These are phyloP conservation scores for Trichoderma simmonsii DNA, from an alignment of 2,329 filamentous ascomycete genomes.

Conservation along the genomic window DNA sequence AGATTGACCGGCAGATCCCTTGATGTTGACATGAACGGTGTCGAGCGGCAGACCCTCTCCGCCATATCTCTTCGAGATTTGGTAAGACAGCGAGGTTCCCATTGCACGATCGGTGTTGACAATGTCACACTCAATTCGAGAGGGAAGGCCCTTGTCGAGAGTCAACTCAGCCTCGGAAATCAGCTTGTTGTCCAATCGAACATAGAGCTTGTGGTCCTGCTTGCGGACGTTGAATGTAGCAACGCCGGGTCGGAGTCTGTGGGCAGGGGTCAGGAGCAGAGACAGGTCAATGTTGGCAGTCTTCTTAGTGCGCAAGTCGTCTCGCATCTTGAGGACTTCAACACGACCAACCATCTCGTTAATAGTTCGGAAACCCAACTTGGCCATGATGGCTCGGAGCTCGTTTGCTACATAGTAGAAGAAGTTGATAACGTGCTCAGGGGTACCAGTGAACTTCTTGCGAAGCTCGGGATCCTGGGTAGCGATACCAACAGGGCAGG, in stretches of 20 bases:
- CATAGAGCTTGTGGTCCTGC: conserved; percentile 91
- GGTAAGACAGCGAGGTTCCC: conserved; percentile 91
- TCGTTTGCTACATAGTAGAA: conserved; percentile 98
- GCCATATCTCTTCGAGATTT: conserved; percentile 89
- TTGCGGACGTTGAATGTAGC: conserved; percentile 97
- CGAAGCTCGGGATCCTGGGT: conserved; percentile 93
- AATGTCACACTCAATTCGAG: conserved; percentile 90
- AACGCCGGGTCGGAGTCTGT: conserved; percentile 89
- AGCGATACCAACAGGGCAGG: conserved; percentile 88
- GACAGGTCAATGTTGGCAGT: conserved; percentile 91
- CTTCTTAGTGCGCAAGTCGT: conserved; percentile 84
- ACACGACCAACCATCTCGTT: conserved; percentile 97
- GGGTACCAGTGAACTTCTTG: conserved; percentile 89
- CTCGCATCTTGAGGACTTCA: conserved; percentile 79
- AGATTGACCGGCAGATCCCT: conserved; percentile 93
- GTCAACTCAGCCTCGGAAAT: conserved; percentile 94
- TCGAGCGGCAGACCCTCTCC: conserved; percentile 86
- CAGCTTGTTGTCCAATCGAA: conserved; percentile 93
- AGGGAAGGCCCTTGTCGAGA: conserved; percentile 89
- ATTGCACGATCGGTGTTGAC: conserved; percentile 95
- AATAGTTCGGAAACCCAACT: conserved; percentile 88
- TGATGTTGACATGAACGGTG: conserved; percentile 93
- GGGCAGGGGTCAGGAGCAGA: conserved; percentile 89
- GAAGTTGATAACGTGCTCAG: conserved; percentile 98
- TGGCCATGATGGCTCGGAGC: conserved; percentile 93